phyloP scores from a whole-genome alignment of 495 filamentous ascomycete species.

The Talaromyces adpressus region DNA sequence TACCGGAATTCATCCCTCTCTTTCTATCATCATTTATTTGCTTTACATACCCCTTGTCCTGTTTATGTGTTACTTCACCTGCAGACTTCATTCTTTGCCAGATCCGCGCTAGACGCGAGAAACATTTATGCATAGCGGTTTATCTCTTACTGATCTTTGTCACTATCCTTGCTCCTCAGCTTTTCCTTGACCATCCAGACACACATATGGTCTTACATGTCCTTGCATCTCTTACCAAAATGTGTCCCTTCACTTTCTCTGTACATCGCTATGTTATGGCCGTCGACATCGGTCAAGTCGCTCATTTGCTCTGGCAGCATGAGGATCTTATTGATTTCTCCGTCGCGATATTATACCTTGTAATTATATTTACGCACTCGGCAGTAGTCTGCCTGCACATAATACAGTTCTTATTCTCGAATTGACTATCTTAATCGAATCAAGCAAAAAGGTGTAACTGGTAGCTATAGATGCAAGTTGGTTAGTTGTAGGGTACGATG shows the following conservation, averaged over 20 bases:
- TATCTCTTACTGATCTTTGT: constrained; percentile 1
- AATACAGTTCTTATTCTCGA: not conserved
- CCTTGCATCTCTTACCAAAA: not conserved
- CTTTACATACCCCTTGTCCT: constrained; percentile 13
- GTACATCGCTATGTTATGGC: constrained; percentile 2
- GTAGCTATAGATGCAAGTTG: not conserved
- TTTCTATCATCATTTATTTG: constrained; percentile 12
- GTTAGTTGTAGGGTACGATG: not conserved
- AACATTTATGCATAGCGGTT: constrained; percentile 9
- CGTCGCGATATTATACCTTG: constrained; percentile 1
- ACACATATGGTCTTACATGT: not conserved
- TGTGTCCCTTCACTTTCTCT: not conserved
- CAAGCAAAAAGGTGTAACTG: not conserved
- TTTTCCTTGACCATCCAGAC: not conserved
- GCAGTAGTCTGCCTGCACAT: constrained; percentile 6
- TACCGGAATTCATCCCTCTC: constrained; percentile 1
- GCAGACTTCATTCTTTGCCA: not conserved
- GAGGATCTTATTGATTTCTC: not conserved
- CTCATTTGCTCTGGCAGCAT: constrained; percentile 10
- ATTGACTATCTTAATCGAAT: not conserved
- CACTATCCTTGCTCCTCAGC: not conserved
- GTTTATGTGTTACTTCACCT: not conserved
- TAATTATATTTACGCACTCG: constrained; percentile 10
- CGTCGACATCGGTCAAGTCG: constrained; percentile 3
- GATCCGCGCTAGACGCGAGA: constrained; percentile 9